Evolutionary conservation across 1,139 yeast species (phyloP).

Genomic region (Yamadazyma trypodendri): DNA sequence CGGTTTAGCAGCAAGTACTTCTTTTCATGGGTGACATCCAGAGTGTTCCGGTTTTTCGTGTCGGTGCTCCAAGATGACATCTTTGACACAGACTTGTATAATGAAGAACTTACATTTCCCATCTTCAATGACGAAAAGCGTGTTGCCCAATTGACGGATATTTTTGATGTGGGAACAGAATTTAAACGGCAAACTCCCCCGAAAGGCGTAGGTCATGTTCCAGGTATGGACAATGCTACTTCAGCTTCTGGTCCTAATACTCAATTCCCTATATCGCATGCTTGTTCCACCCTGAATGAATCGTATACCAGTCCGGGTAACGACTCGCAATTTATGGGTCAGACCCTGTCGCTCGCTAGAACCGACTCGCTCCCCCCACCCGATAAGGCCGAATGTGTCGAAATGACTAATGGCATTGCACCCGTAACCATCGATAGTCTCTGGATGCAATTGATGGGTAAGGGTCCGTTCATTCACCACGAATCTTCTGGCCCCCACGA

Average conservation of each 20-base stretch:
- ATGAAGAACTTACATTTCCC: slow-evolving; percentile 7
- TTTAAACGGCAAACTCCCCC: no score
- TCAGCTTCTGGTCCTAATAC: no score
- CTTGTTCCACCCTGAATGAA: no score
- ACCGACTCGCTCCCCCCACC: no score
- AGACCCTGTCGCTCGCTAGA: no score
- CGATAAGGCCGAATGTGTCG: no score
- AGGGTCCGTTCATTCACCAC: not conserved
- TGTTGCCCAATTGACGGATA: slow-evolving; percentile 3
- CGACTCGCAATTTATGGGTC: no score
- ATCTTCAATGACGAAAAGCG: slow-evolving; percentile 9
- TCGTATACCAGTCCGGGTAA: no score
- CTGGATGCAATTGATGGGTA: slow-evolving; percentile 8
- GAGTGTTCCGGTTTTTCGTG: slow-evolving; percentile 7
- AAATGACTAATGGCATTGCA: not conserved
- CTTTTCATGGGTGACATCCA: slow-evolving; percentile 16
- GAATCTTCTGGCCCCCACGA: not conserved
- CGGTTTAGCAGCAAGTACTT: slow-evolving; percentile 15
- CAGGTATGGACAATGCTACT: no score
- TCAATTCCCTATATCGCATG: no score
- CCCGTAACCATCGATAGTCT: slow-evolving; percentile 6
- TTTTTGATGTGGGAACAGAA: slow-evolving; percentile 9
- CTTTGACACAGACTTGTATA: slow-evolving; percentile 9
- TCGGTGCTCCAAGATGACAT: slow-evolving; percentile 7
- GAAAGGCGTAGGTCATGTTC: no score